Base-by-base conservation (phyloP, 768 basidiomycete genomes). In the Tricholoma sp. region DNA sequence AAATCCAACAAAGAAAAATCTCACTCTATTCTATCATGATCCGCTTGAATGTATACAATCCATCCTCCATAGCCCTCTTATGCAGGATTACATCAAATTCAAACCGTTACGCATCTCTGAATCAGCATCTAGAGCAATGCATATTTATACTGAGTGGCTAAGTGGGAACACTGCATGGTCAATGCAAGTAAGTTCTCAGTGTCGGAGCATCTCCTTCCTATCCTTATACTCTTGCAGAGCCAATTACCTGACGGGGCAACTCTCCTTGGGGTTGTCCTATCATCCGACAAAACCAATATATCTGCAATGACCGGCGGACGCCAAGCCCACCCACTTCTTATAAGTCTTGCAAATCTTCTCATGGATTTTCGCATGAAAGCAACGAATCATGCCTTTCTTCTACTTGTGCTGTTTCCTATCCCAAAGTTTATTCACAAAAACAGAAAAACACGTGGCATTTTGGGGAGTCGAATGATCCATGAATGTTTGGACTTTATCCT, bases 391-490 rank as follows among this genome's bases (percentile, higher is more conserved):
- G 58, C 61, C 5, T 69, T 64, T 39, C 7, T 64, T 0, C 61
- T 67, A 1, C 39, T 59, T 0, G 57, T 61, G 0, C 55, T 69
- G 8, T 27, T 67, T 18, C 67, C 66, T 3, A 56, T 69, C 19
- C 35, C 63, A 0, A 64, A 62, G 11, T 56, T 56, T 43, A 56
- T 47, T 21, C 55, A 56, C 34, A n/a, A 21, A 35, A 24, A 52
- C 49, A 11, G 27, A 35, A 57, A 34, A 19, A 27, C 37, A 6
- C 66, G 63, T 11, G 63, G 68, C 5, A 53, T 74, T 0, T 49
- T 75, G n/a, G 64, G 60, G 12, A 56, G 55, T 21, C 53, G 66
- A 2, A 55, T 74, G 0, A 66, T 65, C 29, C 73, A 75, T 49
- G 47, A 59, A 5, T 63, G 63, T 27, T 53, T 74, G 0, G 72